Percentiles rank a stretch among this genome's conserved stretches.
Evolutionary conservation across 225 moss, liverwort and hornwort genomes (phyloP).

Genomic region (Pseudoscleropodium purum): DNA sequence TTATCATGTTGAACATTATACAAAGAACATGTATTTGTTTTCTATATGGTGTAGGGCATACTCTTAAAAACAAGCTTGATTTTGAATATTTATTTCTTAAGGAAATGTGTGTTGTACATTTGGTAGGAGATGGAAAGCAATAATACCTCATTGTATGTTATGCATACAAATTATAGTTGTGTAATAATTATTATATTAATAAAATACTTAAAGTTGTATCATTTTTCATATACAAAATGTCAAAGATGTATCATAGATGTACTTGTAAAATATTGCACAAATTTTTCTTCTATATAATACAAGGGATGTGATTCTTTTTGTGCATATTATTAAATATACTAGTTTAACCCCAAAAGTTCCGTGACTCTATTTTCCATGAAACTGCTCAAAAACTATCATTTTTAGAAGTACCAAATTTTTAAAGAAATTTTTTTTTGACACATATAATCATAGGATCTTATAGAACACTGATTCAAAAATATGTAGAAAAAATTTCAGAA

Average conservation of each 20-base stretch:
- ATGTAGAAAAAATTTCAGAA: too few relatives aligned
- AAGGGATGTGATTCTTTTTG: background rate
- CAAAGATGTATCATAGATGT: background rate
- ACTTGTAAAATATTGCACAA: background rate
- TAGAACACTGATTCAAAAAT: too few relatives aligned
- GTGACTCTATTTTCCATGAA: too few relatives aligned
- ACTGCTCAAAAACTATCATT: too few relatives aligned
- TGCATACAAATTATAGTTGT: background rate
- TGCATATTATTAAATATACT: background rate
- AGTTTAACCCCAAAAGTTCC: too few relatives aligned
- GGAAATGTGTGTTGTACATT: background rate
- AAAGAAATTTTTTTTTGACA: too few relatives aligned
- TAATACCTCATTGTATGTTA: background rate
- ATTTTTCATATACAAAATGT: background rate
- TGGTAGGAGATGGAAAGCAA: background rate
- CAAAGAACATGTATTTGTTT: background rate
- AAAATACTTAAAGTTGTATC: background rate
- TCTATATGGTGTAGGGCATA: background rate
- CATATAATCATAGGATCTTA: too few relatives aligned
- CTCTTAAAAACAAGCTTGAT: background rate
- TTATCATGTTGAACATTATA: too few relatives aligned
- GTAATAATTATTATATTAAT: background rate
- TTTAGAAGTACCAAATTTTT: too few relatives aligned
- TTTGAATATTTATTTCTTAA: background rate
- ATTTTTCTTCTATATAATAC: background rate